These are phyloP conservation scores for Didymella lethalis DNA, from an alignment of 2,329 filamentous ascomycete genomes.

Conservation along the genomic window DNA sequence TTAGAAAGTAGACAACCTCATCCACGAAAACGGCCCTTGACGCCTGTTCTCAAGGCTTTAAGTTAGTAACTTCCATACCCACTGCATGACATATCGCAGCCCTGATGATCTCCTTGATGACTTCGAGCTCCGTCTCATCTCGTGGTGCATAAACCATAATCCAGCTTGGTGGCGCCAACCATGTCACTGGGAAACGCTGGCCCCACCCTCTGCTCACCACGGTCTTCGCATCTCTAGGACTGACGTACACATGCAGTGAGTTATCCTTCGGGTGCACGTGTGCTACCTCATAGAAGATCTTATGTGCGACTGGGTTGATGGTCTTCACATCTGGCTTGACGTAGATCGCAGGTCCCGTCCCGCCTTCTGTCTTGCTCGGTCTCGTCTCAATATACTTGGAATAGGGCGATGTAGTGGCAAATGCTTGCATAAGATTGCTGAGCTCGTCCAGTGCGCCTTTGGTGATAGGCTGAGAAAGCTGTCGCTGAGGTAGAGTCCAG, in stretches of 20 bases:
- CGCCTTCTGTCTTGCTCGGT: conserved; percentile 43
- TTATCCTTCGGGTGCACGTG: conserved; percentile 81
- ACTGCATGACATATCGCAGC: conserved; percentile 73
- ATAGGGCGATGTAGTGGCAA: conserved; percentile 30
- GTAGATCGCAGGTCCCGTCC: conserved; percentile 44
- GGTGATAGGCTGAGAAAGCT: conserved; percentile 34
- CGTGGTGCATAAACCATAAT: conserved; percentile 81
- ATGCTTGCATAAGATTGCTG: conserved; percentile 33
- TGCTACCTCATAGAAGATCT: conserved; percentile 44
- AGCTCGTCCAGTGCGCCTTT: conserved; percentile 27
- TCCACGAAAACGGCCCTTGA: background rate
- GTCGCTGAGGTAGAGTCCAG: conserved; percentile 46
- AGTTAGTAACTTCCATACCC: conserved; percentile 32
- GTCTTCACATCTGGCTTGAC: conserved; percentile 35
- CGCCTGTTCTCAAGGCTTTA: background rate
- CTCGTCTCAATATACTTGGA: conserved; percentile 30
- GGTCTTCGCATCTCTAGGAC: conserved; percentile 75
- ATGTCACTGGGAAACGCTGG: conserved; percentile 62
- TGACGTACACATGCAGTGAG: conserved; percentile 79
- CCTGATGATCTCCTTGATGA: conserved; percentile 73
- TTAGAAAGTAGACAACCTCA: background rate
- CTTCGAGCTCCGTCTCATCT: conserved; percentile 71
- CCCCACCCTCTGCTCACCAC: conserved; percentile 81
- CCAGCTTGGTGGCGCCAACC: conserved; percentile 44
- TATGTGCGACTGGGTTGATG: conserved; percentile 40